These are phyloP conservation scores for Penicillium glabrum DNA, from an alignment of 2,329 filamentous ascomycete species.

Conservation along the genomic window DNA sequence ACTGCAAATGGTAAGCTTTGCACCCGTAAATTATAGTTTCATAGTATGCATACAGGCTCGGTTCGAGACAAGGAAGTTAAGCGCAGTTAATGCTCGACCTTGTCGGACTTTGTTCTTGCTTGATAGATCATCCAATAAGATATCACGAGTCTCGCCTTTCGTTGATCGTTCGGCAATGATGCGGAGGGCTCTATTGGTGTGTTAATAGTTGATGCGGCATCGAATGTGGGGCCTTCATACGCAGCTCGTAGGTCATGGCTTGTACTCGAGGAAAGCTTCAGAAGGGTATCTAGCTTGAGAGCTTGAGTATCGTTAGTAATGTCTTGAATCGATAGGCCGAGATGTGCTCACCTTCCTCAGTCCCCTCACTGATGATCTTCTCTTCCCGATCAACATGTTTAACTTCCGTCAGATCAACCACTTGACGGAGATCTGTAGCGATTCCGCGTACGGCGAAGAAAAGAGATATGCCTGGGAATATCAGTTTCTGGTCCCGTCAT, in stretches of 20 bases:
- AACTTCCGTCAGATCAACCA: slow-evolving; percentile 56
- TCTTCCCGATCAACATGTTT: slow-evolving; percentile 64
- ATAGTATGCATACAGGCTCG: slow-evolving; percentile 34
- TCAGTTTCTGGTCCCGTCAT: neutral
- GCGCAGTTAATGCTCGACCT: slow-evolving; percentile 42
- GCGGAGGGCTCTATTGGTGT: slow-evolving; percentile 39
- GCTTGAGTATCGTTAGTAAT: slow-evolving; percentile 39
- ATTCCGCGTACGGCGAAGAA: slow-evolving; percentile 57
- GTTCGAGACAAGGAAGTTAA: slow-evolving; percentile 45
- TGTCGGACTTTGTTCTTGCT: slow-evolving; percentile 39
- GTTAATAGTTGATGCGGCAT: slow-evolving; percentile 54
- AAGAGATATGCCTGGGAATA: slow-evolving; percentile 35
- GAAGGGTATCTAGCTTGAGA: slow-evolving; percentile 64
- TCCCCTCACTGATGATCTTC: slow-evolving; percentile 72
- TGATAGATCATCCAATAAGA: slow-evolving; percentile 43
- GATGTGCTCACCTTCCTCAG: slow-evolving; percentile 60
- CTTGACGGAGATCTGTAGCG: slow-evolving; percentile 51
- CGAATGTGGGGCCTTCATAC: slow-evolving; percentile 46
- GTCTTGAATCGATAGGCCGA: neutral
- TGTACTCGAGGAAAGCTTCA: slow-evolving; percentile 67
- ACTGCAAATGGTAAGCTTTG: slow-evolving; percentile 26
- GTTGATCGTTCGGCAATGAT: slow-evolving; percentile 48
- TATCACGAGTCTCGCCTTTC: slow-evolving; percentile 39
- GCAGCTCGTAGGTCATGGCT: slow-evolving; percentile 72
- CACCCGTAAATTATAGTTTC: neutral